Percentiles rank a stretch among this genome's conserved stretches.
These are phyloP conservation scores for Entoloma clypeatum DNA, from an alignment of 1,284 basidiomycete genomes.

Conservation along the genomic window DNA sequence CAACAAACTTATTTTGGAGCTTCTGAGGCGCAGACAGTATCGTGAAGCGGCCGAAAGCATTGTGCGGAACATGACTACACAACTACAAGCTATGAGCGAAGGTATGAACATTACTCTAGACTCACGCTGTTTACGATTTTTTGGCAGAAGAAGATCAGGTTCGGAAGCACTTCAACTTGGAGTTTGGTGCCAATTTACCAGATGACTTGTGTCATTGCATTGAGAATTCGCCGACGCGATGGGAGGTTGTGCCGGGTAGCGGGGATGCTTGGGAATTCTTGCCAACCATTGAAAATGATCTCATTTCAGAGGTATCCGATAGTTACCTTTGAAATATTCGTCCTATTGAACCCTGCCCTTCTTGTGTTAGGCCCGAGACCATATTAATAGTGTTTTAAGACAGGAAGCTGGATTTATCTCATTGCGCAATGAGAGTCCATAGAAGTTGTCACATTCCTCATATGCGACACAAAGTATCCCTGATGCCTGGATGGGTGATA, in stretches of 20 bases:
- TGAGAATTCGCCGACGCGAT: slow-evolving; percentile 65
- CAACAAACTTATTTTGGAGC: slow-evolving; percentile 66
- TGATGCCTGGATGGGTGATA: too few relatives aligned
- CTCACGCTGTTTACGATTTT: neutral
- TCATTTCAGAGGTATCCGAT: slow-evolving; percentile 50
- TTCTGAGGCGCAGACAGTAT: slow-evolving; percentile 63
- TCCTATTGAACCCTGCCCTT: neutral
- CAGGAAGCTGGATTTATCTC: too few relatives aligned
- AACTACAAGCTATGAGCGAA: slow-evolving; percentile 59
- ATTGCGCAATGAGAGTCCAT: too few relatives aligned
- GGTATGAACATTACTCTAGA: slow-evolving; percentile 37
- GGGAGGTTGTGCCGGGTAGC: slow-evolving; percentile 56
- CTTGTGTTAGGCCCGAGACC: slow-evolving; percentile 12
- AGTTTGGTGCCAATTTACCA: slow-evolving; percentile 68
- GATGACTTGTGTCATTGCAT: slow-evolving; percentile 73
- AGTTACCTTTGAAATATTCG: neutral
- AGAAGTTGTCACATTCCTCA: too few relatives aligned
- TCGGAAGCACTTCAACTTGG: slow-evolving; percentile 64
- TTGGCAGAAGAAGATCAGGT: slow-evolving; percentile 59
- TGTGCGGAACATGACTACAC: slow-evolving; percentile 57
- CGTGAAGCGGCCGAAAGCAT: slow-evolving; percentile 60
- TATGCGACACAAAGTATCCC: too few relatives aligned
- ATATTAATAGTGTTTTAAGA: slow-evolving; percentile 15
- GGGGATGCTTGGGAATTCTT: slow-evolving; percentile 52
- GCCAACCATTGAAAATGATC: slow-evolving; percentile 54